Evolutionary conservation across 345 rosid genomes (phyloP).

Genomic region (Zanthoxylum bungeanum): DNA sequence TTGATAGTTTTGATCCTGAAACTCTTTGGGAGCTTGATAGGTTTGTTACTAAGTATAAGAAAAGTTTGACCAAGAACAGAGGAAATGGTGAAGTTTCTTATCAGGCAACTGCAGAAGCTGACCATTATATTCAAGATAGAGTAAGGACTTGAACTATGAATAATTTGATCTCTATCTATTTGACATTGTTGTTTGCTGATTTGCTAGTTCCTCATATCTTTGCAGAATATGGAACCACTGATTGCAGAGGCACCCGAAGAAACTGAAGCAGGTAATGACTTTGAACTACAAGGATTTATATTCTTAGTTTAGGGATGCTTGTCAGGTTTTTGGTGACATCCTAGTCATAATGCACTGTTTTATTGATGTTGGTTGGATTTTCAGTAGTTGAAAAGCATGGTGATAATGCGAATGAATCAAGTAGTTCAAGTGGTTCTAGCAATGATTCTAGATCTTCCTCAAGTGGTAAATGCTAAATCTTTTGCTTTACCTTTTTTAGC

Average conservation of each 20-base stretch:
- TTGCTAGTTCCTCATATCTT: not conserved
- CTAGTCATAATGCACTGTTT: constrained; percentile 1
- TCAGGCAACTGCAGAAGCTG: constrained; percentile 36
- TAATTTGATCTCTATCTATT: not conserved
- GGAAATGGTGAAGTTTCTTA: constrained; percentile 36
- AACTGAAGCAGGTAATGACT: constrained; percentile 34
- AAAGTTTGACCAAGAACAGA: constrained; percentile 38
- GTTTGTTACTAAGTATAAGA: constrained; percentile 48
- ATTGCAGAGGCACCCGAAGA: constrained; percentile 24
- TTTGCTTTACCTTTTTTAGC: not conserved
- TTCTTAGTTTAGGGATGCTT: not conserved
- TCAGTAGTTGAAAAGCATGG: constrained; percentile 32
- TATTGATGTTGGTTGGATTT: constrained; percentile 4
- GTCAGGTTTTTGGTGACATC: not conserved
- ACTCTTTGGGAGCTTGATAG: constrained; percentile 91
- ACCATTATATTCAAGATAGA: constrained; percentile 32
- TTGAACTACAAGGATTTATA: not conserved
- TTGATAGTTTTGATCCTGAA: constrained; percentile 71
- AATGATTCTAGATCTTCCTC: constrained; percentile 50
- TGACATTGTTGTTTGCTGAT: constrained; percentile 5
- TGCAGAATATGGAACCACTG: constrained; percentile 32
- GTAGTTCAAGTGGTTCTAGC: constrained; percentile 47
- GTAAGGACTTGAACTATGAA: constrained; percentile 34
- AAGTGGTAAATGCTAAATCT: constrained; percentile 31
- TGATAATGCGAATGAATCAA: constrained; percentile 31